Conservation (phyloP, 2,329 filamentous ascomycete genomes). For the Diaporthe amygdali region DNA sequence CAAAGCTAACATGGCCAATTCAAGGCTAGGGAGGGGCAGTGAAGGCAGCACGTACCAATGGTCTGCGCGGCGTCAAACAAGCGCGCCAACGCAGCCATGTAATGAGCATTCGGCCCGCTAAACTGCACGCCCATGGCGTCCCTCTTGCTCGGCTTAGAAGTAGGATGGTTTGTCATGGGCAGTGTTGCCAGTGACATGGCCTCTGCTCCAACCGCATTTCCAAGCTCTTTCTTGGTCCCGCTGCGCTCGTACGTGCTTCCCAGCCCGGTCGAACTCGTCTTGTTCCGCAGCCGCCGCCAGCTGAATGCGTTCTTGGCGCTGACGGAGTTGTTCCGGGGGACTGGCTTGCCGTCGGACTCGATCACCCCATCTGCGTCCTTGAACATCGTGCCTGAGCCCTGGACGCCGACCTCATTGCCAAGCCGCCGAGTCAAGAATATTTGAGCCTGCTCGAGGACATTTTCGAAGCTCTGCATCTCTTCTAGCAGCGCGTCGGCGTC, state of each 20-base stretch:
- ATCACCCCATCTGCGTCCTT: conserved; percentile 62
- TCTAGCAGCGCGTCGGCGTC: conserved; percentile 92
- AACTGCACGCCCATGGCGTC: conserved; percentile 74
- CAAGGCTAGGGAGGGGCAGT: neutral
- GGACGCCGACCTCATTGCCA: conserved; percentile 89
- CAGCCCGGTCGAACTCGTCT: conserved; percentile 76
- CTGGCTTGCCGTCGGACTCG: conserved; percentile 47
- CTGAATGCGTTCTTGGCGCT: conserved; percentile 83
- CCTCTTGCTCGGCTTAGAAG: conserved; percentile 72
- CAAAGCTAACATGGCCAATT: conserved; percentile 31
- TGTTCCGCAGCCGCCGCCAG: conserved; percentile 88
- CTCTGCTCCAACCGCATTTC: conserved; percentile 56
- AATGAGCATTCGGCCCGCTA: conserved; percentile 82
- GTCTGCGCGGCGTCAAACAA: conserved; percentile 93
- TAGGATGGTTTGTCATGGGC: conserved; percentile 74
- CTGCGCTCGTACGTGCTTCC: conserved; percentile 56
- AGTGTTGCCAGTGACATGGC: conserved; percentile 71
- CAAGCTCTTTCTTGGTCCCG: conserved; percentile 36
- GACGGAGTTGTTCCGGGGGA: conserved; percentile 64
- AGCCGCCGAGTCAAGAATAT: conserved; percentile 78
- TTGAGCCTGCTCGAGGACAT: conserved; percentile 86
- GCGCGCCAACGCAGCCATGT: conserved; percentile 88
- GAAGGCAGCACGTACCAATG: conserved; percentile 69
- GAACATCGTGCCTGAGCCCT: conserved; percentile 75
- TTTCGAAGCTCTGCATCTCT: conserved; percentile 91